Conservation (phyloP, 164 flowering plant genomes). For the Magnolia officinalis region DNA sequence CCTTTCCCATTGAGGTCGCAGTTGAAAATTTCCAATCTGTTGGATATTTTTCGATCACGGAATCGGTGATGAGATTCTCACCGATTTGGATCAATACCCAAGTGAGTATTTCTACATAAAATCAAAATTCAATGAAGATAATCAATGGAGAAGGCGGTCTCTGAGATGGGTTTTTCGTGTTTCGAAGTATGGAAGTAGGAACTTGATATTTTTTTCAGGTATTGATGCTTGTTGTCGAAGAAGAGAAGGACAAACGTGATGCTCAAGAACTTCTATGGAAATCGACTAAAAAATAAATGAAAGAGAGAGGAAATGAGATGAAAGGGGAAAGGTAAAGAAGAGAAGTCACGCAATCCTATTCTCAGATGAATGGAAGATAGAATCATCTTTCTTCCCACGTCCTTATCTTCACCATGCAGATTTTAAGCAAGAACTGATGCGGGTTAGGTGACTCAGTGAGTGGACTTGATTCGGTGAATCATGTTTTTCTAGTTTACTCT, state of each 20-base stretch:
- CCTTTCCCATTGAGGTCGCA: conserved; percentile 4
- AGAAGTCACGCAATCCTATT: conserved; percentile 15
- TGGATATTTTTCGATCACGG: background rate
- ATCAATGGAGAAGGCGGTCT: background rate
- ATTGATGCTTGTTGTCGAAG: background rate
- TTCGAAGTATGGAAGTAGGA: background rate
- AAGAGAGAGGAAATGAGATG: background rate
- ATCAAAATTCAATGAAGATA: background rate
- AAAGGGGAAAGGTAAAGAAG: background rate
- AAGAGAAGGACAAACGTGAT: conserved; percentile 12
- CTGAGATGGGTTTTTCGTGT: background rate
- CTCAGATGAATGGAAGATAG: background rate
- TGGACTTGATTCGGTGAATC: no score
- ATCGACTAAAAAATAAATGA: background rate
- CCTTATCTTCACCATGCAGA: background rate
- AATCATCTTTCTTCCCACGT: background rate
- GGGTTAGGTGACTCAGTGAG: no score
- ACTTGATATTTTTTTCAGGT: background rate
- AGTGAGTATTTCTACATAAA: background rate
- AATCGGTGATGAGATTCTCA: background rate
- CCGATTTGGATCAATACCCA: background rate
- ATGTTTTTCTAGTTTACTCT: no score
- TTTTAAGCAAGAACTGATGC: no score
- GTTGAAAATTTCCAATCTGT: background rate
- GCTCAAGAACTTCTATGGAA: conserved; percentile 3